phyloP scores from a whole-genome alignment of 2,329 filamentous ascomycete genomes.

The Pyricularia grisea region DNA sequence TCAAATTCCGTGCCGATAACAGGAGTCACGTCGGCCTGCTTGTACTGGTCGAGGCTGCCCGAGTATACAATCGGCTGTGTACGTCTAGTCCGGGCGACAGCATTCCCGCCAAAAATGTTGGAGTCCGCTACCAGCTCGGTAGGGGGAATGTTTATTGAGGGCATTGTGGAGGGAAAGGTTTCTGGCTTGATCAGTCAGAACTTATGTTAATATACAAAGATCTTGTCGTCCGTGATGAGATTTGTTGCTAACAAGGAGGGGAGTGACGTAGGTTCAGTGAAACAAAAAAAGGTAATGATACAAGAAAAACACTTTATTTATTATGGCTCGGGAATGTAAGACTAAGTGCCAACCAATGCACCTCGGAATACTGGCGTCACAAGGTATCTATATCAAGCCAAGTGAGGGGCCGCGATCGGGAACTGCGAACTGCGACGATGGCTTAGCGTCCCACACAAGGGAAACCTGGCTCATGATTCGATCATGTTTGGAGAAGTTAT shows the following conservation, averaged over 20 bases:
- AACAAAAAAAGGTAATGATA: neutral
- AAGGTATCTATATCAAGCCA: neutral
- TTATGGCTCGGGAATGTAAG: neutral
- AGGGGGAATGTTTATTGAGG: slow-evolving; percentile 16
- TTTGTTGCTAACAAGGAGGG: neutral
- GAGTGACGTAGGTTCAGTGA: neutral
- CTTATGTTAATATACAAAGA: neutral
- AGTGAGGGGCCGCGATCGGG: neutral
- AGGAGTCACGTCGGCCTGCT: slow-evolving; percentile 32
- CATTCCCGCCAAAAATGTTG: slow-evolving; percentile 16
- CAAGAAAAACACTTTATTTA: neutral
- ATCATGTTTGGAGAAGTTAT: neutral
- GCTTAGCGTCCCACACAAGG: neutral
- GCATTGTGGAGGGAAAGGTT: slow-evolving; percentile 20
- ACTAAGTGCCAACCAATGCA: neutral
- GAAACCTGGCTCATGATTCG: neutral
- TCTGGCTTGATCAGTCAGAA: neutral
- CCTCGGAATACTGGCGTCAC: neutral
- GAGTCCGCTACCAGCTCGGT: slow-evolving; percentile 5
- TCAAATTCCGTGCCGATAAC: slow-evolving; percentile 40
- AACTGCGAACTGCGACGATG: neutral
- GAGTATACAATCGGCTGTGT: slow-evolving; percentile 16
- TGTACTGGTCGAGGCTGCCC: slow-evolving; percentile 17
- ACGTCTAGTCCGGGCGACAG: slow-evolving; percentile 12
- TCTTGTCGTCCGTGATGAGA: neutral